Base-by-base conservation (phyloP, 306 rosid species). In the Rubus idaeus region DNA sequence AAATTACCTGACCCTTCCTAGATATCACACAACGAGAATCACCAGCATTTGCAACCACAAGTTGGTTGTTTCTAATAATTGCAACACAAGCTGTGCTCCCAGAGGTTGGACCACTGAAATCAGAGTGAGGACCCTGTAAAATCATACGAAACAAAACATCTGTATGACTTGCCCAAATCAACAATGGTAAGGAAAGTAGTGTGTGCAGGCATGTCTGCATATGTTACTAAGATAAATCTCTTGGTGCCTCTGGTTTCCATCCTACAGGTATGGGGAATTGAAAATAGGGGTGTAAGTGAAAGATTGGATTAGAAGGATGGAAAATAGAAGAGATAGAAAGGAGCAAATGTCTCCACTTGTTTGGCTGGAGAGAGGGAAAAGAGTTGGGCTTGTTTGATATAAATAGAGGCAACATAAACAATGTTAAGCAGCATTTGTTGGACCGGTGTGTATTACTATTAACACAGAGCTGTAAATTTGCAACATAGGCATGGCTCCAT, bases 11-110 rank as follows among this genome's bases (percentile, higher is more conserved):
- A 49, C 97, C 97, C 86, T 89, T 90, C 79, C 99, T 86, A 35
- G 97, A 95, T 63, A 95, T 83, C 77, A 95, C 99, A 85, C 97
- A 92, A 6, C 97, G 97, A 23, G 99, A 95, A 86, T 95, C 99
- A 39, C 99, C 99, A 73, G 99, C 97, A 89, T 95, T 95, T 65
- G 97, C 99, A 76, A 95, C 96, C 79, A 95, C 1, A 58, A 95
- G 89, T 75, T 86, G 88, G 74, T 86, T 90, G 87, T 89, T 87
- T 90, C 94, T 83, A 66, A 92, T 80, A 76, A 91, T 79, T 47
- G 97, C 97, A 83, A 95, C 99, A 81, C 99, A 95, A 67, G 99
- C 97, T 8, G 99, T 95, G 91, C 97, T 75, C 77, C 99, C 99
- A 30, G 99, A 92, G 71, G 96, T 92, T 78, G 99, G 99, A 71